Conservation (phyloP, 73 alveolate genomes). For the Uronychia binucleata region DNA sequence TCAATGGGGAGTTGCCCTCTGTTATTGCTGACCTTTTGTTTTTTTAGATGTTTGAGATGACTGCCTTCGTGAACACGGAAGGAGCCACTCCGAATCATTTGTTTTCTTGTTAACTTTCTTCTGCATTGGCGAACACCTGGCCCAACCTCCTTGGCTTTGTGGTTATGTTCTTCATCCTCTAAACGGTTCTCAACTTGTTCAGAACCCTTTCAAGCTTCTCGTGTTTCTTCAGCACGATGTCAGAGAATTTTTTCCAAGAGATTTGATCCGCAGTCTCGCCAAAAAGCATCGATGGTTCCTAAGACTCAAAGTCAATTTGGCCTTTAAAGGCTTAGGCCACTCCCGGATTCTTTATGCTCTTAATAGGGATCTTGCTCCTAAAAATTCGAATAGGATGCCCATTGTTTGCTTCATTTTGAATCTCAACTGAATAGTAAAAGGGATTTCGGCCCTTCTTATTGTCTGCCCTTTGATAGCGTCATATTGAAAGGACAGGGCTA, state of each 20-base stretch:
- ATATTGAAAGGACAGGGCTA: no score
- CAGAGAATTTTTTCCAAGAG: background rate
- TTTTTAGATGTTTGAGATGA: background rate
- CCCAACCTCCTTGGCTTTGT: background rate
- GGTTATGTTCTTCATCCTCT: background rate
- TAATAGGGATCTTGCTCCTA: background rate
- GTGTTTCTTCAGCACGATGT: background rate
- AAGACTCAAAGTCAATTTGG: background rate
- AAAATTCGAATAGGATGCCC: no score
- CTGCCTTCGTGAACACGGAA: background rate
- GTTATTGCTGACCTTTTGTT: background rate
- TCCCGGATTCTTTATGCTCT: background rate
- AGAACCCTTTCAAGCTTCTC: background rate
- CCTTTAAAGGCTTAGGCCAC: background rate
- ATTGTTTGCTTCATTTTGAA: no score
- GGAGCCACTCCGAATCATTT: background rate
- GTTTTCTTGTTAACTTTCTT: background rate
- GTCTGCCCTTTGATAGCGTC: no score
- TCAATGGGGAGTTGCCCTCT: background rate
- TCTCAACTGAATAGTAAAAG: no score
- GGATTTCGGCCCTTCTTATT: no score
- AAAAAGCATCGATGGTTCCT: background rate
- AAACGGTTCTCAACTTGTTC: background rate
- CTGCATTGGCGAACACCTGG: background rate
- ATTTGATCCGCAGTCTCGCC: background rate